These are phyloP conservation scores for Penicillium fimorum DNA, from an alignment of 495 filamentous ascomycete species.

Conservation along the genomic window DNA sequence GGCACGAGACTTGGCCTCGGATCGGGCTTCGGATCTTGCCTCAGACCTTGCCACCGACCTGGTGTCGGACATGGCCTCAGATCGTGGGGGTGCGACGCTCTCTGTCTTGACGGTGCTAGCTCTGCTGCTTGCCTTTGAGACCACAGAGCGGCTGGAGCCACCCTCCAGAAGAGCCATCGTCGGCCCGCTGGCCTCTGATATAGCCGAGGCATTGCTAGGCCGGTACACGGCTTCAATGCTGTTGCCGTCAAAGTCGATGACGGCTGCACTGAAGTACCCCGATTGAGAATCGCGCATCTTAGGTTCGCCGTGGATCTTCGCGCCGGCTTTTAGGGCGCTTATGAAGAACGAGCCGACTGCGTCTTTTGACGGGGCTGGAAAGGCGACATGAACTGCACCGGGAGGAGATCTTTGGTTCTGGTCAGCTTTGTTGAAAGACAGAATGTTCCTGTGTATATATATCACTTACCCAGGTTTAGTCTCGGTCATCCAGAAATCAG, in stretches of 20 bases:
- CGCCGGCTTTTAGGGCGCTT: slow-evolving; percentile 56
- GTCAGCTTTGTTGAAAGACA: slow-evolving; percentile 15
- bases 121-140: slow-evolving; percentile 37
- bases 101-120: slow-evolving; percentile 33
- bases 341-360: slow-evolving; percentile 60
- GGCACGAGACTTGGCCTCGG: slow-evolving; percentile 26
- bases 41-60: not conserved
- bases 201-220: slow-evolving; percentile 24
- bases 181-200: slow-evolving; percentile 30
- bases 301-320: slow-evolving; percentile 55
- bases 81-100: slow-evolving; percentile 28
- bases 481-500: slow-evolving; percentile 60
- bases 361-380: slow-evolving; percentile 52
- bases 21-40: slow-evolving; percentile 8
- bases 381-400: slow-evolving; percentile 57
- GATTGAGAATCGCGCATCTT: slow-evolving; percentile 50
- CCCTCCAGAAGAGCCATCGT: slow-evolving; percentile 39
- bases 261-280: slow-evolving; percentile 58
- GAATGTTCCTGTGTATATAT: not conserved
- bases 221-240: slow-evolving; percentile 61
- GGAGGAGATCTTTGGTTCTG: slow-evolving; percentile 41
- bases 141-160: slow-evolving; percentile 34
- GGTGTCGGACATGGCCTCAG: slow-evolving; percentile 19
- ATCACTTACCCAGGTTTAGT: slow-evolving; percentile 51
- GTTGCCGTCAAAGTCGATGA: slow-evolving; percentile 61